Evolutionary conservation across 2,329 filamentous ascomycete genomes (phyloP), one percentile per base, ranked within the genome.

Genomic region (Leptographium procerum): DNA sequence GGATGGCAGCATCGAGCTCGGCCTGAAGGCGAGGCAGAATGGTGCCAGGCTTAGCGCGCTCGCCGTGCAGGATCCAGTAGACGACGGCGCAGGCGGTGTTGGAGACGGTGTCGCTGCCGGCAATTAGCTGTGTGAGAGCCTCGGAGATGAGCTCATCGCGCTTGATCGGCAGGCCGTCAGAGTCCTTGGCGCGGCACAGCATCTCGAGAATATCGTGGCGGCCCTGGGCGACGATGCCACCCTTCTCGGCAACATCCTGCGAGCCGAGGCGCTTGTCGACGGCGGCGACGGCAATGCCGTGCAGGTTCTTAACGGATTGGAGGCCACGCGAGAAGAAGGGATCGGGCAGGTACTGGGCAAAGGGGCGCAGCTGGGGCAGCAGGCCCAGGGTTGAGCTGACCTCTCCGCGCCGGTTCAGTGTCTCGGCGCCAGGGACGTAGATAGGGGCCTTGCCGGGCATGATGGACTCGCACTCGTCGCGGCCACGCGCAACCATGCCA

Each of bases 401-500:
- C 45, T 62, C 60, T n/a, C 60, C 60, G 14, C 60, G 58, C 0
- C 59, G 58, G 52, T 62, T 62, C 14, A 62, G 59, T 2, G 60
- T 62, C 48, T 62, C 60, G 16, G 60, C 60, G 13, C 60, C 60
- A 1, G 60, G 59, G 16, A 62, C 60, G 45, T 61, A 61, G 13
- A n/a, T 26, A 14, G 57, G 19, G 26, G 45, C 26, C 43, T 47
- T 54, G 29, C 51, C 47, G 9, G 40, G 29, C 36, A 62, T 29
- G n/a, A 19, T 31, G 4, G 58, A 48, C 31, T 60, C 60, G 52
- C 60, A 62, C 47, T 60, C 58, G 28, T 62, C 60, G n/a, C 56
- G 53, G 22, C 58, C 60, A 28, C 58, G 60, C 50, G 34, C 36
- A 4, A 62, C 60, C 60, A 62, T 62, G 19, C 68, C 67, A 62